A percentile compares a stretch with the other conserved stretches of the same genome.
Evolutionary conservation across 2,329 filamentous ascomycete species (phyloP).

Genomic region (Ilyonectria mors-panacis): DNA sequence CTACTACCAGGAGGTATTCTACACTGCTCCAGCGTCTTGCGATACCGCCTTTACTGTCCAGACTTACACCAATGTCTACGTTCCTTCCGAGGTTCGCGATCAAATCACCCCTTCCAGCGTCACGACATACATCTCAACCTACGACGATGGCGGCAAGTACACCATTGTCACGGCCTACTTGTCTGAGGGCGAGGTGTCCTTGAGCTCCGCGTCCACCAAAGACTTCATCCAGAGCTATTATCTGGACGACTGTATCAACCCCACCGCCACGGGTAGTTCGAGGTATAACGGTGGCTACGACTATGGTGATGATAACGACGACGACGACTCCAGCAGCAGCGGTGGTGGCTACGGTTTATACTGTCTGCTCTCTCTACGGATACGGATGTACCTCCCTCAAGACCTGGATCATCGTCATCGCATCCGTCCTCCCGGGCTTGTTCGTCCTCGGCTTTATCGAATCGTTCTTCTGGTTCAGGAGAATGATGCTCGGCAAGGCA

Average conservation of each 20-base stretch:
- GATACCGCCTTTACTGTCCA: conserved; percentile 48
- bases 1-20: conserved; percentile 37
- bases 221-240: conserved; percentile 39
- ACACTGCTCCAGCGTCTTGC: conserved; percentile 48
- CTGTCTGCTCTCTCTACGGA: not conserved
- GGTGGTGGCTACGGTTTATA: not conserved
- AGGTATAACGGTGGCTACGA: conserved; percentile 4
- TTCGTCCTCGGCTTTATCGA: conserved; percentile 51
- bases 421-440: conserved; percentile 44
- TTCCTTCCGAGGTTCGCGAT: conserved; percentile 26
- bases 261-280: conserved; percentile 30
- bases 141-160: conserved; percentile 25
- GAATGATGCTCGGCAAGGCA: conserved; percentile 49
- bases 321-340: conserved; percentile 1
- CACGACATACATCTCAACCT: conserved; percentile 7
- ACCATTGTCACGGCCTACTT: conserved; percentile 37
- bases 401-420: conserved; percentile 47
- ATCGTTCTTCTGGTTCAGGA: conserved; percentile 52
- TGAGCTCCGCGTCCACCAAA: conserved; percentile 17
- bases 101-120: conserved; percentile 29
- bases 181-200: conserved; percentile 23
- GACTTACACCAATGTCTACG: conserved; percentile 27
- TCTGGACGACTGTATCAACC: conserved; percentile 37
- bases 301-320: conserved; percentile 6
- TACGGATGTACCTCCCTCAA: conserved; percentile 20